These are phyloP conservation scores for Meredithiella fracta DNA, from an alignment of 2,329 filamentous ascomycete genomes.

Conservation along the genomic window DNA sequence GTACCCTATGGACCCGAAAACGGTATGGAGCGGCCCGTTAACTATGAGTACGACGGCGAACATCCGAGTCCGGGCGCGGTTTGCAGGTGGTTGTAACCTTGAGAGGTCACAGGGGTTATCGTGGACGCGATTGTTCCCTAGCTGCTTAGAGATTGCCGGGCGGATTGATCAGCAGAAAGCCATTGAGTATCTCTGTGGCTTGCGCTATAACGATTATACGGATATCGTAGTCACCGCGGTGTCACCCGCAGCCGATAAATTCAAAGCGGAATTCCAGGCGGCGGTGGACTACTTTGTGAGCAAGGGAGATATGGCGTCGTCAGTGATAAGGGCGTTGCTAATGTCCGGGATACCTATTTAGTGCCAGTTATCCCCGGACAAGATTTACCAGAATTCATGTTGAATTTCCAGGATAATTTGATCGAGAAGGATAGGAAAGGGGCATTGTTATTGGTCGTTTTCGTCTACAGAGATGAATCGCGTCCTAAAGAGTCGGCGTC, in stretches of 20 bases:
- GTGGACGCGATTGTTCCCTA: constrained; percentile 63
- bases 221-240: constrained; percentile 73
- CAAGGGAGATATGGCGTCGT: constrained; percentile 77
- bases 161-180: constrained; percentile 70
- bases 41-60: constrained; percentile 63
- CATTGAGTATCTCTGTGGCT: constrained; percentile 76
- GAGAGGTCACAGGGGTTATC: constrained; percentile 27
- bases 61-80: constrained; percentile 61
- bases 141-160: constrained; percentile 53
- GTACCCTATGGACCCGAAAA: constrained; percentile 63
- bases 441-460: constrained; percentile 64
- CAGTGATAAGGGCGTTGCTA: constrained; percentile 53
- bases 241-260: constrained; percentile 43
- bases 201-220: constrained; percentile 65
- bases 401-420: constrained; percentile 70
- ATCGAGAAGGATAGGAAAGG: constrained; percentile 57
- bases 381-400: constrained; percentile 68
- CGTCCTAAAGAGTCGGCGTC: not conserved
- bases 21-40: constrained; percentile 63
- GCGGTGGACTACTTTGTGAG: constrained; percentile 78
- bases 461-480: constrained; percentile 57
- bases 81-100: constrained; percentile 72
- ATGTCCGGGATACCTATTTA: constrained; percentile 81
- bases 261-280: constrained; percentile 48
- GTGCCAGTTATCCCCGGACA: constrained; percentile 65